phyloP scores from a whole-genome alignment of 768 basidiomycete species.

The Tylopilus vinaceipallidus region DNA sequence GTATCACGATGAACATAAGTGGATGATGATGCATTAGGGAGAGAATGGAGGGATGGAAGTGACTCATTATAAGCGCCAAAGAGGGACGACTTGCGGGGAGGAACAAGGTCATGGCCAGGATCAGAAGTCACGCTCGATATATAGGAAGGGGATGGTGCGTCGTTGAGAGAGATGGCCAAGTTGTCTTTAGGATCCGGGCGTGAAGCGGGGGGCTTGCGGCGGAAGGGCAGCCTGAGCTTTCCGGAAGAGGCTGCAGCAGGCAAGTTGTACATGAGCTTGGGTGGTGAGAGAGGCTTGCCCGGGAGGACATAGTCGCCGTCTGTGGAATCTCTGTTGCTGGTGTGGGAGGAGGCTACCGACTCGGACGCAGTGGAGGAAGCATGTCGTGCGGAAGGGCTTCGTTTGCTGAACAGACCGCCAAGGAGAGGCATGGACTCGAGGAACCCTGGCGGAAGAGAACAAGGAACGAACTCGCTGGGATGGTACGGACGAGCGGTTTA shows the following conservation, averaged over 20 bases:
- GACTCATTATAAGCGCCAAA: slow-evolving; percentile 57
- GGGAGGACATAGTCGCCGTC: slow-evolving; percentile 35
- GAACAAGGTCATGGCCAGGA: slow-evolving; percentile 43
- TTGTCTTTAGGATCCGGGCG: slow-evolving; percentile 9
- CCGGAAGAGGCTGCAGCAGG: slow-evolving; percentile 36
- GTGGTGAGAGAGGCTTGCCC: slow-evolving; percentile 14
- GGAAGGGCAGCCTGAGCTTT: slow-evolving; percentile 46
- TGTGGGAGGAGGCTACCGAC: slow-evolving; percentile 17
- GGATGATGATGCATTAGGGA: slow-evolving; percentile 45
- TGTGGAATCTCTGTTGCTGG: slow-evolving; percentile 19
- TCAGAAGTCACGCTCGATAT: slow-evolving; percentile 43
- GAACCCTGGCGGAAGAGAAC: not conserved
- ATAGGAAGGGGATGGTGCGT: slow-evolving; percentile 30
- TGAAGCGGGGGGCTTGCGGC: slow-evolving; percentile 32
- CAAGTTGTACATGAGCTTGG: slow-evolving; percentile 21
- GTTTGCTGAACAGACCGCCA: slow-evolving; percentile 28
- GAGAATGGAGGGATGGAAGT: slow-evolving; percentile 56
- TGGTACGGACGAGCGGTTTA: not conserved
- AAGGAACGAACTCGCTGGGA: not conserved
- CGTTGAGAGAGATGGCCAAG: slow-evolving; percentile 19
- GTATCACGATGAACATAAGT: slow-evolving; percentile 17
- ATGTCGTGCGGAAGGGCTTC: slow-evolving; percentile 1
- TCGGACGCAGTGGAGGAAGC: slow-evolving; percentile 3
- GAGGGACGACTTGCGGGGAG: slow-evolving; percentile 61
- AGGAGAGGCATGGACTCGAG: slow-evolving; percentile 26